These are phyloP conservation scores for Penicillium alfredii DNA, from an alignment of 495 filamentous ascomycete species.

Conservation along the genomic window DNA sequence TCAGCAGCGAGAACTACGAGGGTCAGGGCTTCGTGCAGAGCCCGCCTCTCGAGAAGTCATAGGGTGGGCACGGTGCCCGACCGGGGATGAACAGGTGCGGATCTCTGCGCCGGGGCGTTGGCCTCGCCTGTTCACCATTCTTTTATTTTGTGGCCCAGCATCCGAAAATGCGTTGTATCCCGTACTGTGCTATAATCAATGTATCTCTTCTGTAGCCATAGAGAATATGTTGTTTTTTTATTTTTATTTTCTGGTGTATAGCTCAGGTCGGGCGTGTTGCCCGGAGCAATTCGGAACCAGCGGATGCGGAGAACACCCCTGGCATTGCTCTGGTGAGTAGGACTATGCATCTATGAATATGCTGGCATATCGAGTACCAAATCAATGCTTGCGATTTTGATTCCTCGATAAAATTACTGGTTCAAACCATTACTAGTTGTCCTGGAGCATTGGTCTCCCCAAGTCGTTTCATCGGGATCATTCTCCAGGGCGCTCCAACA, in stretches of 20 bases:
- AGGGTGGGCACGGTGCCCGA: slow-evolving; percentile 18
- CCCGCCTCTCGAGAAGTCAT: slow-evolving; percentile 40
- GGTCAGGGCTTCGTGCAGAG: slow-evolving; percentile 83
- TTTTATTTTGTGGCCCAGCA: slow-evolving; percentile 35
- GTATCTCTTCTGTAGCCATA: slow-evolving; percentile 47
- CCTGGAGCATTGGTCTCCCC: too few species aligned
- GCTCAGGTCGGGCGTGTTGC: slow-evolving; percentile 1
- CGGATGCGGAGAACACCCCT: slow-evolving; percentile 29
- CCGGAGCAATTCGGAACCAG: slow-evolving; percentile 29
- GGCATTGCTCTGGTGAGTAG: too few species aligned
- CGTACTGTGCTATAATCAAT: slow-evolving; percentile 50
- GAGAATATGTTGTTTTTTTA: slow-evolving; percentile 23
- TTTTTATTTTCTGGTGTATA: slow-evolving; percentile 9
- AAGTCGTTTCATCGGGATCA: slow-evolving; percentile 1
- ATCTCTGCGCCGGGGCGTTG: slow-evolving; percentile 11
- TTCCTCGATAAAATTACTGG: too few species aligned
- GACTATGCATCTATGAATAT: too few species aligned
- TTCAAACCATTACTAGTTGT: too few species aligned
- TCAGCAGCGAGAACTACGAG: slow-evolving; percentile 71
- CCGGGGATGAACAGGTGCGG: slow-evolving; percentile 23
- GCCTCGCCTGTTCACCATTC: slow-evolving; percentile 20
- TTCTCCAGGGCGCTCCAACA: slow-evolving; percentile 2
- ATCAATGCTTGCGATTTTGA: too few species aligned
- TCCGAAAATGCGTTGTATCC: slow-evolving; percentile 43
- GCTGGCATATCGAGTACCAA: too few species aligned